A percentile compares a stretch with the other conserved stretches of the same genome.
Evolutionary conservation across 768 basidiomycete species (phyloP).

Genomic region (Leccinum broughii): DNA sequence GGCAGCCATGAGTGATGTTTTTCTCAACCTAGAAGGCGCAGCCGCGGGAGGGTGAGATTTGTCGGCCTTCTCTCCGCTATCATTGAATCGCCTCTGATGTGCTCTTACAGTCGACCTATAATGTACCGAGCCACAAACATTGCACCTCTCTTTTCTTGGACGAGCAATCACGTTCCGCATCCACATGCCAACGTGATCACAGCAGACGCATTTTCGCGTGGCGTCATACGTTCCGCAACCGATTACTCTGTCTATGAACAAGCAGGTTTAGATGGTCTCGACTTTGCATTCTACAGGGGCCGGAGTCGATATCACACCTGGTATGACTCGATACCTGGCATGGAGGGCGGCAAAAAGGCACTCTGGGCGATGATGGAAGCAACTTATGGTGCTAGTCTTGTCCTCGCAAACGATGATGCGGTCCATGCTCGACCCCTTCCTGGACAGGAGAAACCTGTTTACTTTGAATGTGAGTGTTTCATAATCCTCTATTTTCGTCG

Average conservation of each 20-base stretch:
- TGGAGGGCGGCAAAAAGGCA: slow-evolving; percentile 50
- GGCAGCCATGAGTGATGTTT: too few relatives aligned
- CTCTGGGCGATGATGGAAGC: slow-evolving; percentile 84
- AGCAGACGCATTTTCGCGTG: slow-evolving; percentile 66
- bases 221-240: slow-evolving; percentile 66
- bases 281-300: slow-evolving; percentile 76
- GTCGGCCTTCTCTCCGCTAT: background rate
- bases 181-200: slow-evolving; percentile 74
- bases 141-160: slow-evolving; percentile 55
- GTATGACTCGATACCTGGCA: slow-evolving; percentile 65
- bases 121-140: slow-evolving; percentile 73
- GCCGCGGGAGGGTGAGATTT: too few relatives aligned
- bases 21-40: too few relatives aligned
- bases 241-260: slow-evolving; percentile 71
- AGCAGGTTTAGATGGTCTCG: slow-evolving; percentile 64
- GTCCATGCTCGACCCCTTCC: slow-evolving; percentile 27
- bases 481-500: background rate
- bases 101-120: slow-evolving; percentile 58
- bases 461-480: slow-evolving; percentile 66
- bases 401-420: slow-evolving; percentile 49
- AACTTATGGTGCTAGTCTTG: slow-evolving; percentile 52
- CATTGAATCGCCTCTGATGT: background rate
- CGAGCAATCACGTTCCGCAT: slow-evolving; percentile 46
- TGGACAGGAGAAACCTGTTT: slow-evolving; percentile 44
- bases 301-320: slow-evolving; percentile 78